Evolutionary conservation across 1,284 basidiomycete genomes (phyloP).

Genomic region (Melampsora americana): DNA sequence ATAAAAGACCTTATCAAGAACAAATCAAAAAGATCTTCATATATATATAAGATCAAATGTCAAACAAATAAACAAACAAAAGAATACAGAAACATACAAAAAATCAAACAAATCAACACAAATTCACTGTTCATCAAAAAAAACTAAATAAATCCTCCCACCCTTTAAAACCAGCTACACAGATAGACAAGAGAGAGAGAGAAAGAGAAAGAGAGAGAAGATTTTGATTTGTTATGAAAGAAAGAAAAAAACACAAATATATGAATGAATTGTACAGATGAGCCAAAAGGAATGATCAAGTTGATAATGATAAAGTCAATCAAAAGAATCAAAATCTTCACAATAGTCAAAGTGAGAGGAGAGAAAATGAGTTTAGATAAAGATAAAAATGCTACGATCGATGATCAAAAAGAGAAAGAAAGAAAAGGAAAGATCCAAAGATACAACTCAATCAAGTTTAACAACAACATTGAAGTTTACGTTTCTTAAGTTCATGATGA

Average conservation of each 20-base stretch:
- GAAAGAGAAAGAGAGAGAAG: too few species aligned
- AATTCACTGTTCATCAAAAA: too few species aligned
- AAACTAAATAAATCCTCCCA: too few species aligned
- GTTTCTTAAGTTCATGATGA: too few species aligned
- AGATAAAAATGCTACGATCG: neutral
- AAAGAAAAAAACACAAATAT: neutral
- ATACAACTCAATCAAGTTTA: too few species aligned
- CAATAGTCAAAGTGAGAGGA: neutral
- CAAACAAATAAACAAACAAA: too few species aligned
- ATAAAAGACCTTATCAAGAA: too few species aligned
- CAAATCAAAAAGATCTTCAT: too few species aligned
- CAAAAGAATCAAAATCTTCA: neutral
- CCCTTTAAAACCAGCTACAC: neutral
- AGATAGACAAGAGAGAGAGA: neutral
- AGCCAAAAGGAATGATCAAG: too few species aligned
- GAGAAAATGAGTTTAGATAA: neutral
- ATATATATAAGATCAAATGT: too few species aligned
- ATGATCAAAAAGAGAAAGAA: slow-evolving; percentile 1
- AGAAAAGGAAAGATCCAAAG: neutral
- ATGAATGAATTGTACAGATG: neutral
- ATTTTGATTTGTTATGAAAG: neutral
- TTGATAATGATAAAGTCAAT: neutral
- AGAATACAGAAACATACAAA: neutral
- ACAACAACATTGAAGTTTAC: too few species aligned
- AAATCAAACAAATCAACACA: too few species aligned